Evolutionary conservation across 2,329 filamentous ascomycete genomes (phyloP), one percentile per base, ranked within the genome.

Genomic region (Aspergillus sp.): DNA sequence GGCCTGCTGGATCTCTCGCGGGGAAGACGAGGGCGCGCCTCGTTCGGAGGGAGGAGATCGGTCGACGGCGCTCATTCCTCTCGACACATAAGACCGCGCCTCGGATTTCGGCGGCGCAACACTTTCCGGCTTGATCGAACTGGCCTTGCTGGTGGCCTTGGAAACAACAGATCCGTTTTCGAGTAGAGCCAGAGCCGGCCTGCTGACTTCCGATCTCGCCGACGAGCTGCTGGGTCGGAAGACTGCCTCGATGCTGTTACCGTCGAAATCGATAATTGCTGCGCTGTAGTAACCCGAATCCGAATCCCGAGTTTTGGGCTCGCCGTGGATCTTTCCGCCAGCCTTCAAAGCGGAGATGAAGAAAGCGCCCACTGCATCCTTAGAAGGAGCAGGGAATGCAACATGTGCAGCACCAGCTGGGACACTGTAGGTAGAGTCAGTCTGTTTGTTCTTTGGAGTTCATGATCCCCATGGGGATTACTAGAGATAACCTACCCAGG

Each of bases 161-260:
- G 76, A 77, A 6, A 77, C 73, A 2, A 76, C 73, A 2, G 76
- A 76, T 46, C 72, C 71, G 56, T 72, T 73, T 56, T 77, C 75
- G 9, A 77, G 65, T 9, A 75, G 63, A n/a, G 70, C 71, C 59
- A 77, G 65, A 36, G 73, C 69, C 20, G 71, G 69, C 18, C 67
- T 67, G n/a, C 67, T 73, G 20, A 64, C 67, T 32, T 67, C 68
- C n/a, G 69, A 70, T 52, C 64, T 68, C 29, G 65, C 61, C 16
- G 68, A 68, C 0, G 72, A 66, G 50, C 31, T 54, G 53, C 67
- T 69, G 6, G 75, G 71, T 9, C 81, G 80, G 72, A 87, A 90
- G 53, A 93, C 85, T 31, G 91, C 89, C 71, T 95, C 90, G 71
- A 96, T 87, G 67, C 85, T 90, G 78, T 96, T 96, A 54, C 90